These are phyloP conservation scores for Macrolepiota albuminosa DNA, from an alignment of 768 basidiomycete genomes.

Conservation along the genomic window DNA sequence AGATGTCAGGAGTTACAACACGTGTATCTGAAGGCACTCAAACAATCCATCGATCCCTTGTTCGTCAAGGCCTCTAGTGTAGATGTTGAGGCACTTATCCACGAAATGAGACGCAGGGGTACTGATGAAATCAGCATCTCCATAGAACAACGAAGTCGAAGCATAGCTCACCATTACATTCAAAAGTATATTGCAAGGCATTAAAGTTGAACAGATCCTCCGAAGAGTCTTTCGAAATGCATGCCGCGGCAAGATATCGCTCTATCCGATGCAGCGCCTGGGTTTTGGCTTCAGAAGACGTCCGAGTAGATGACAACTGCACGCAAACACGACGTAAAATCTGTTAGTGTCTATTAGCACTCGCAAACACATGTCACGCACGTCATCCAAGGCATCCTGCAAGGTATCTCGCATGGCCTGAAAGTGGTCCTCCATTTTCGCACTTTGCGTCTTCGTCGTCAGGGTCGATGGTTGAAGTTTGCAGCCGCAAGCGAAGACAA, in stretches of 20 bases:
- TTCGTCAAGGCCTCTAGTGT: slow-evolving; percentile 46
- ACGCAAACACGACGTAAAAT: slow-evolving; percentile 8
- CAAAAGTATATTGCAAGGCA: slow-evolving; percentile 71
- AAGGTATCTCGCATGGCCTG: slow-evolving; percentile 39
- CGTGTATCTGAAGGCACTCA: slow-evolving; percentile 20
- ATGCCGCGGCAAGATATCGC: slow-evolving; percentile 46
- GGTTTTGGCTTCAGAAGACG: slow-evolving; percentile 45
- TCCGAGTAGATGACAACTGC: slow-evolving; percentile 62
- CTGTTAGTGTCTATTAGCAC: not conserved
- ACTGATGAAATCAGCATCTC: slow-evolving; percentile 36
- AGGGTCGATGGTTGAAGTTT: slow-evolving; percentile 14
- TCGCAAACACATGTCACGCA: slow-evolving; percentile 26
- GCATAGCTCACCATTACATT: slow-evolving; percentile 66
- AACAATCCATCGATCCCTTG: slow-evolving; percentile 41
- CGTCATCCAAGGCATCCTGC: slow-evolving; percentile 65
- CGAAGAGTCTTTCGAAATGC: slow-evolving; percentile 35
- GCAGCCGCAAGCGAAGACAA: not conserved
- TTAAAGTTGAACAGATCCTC: slow-evolving; percentile 51
- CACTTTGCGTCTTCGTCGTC: not conserved
- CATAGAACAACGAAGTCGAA: not conserved
- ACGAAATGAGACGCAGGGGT: slow-evolving; percentile 58
- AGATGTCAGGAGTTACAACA: slow-evolving; percentile 6
- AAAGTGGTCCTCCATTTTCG: slow-evolving; percentile 23
- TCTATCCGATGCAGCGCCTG: slow-evolving; percentile 55
- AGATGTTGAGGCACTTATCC: slow-evolving; percentile 49